A percentile compares a stretch with the other conserved stretches of the same genome.
Evolutionary conservation across 352 stramenopile genomes (phyloP).

Genomic region (Globisporangium apiculatum): DNA sequence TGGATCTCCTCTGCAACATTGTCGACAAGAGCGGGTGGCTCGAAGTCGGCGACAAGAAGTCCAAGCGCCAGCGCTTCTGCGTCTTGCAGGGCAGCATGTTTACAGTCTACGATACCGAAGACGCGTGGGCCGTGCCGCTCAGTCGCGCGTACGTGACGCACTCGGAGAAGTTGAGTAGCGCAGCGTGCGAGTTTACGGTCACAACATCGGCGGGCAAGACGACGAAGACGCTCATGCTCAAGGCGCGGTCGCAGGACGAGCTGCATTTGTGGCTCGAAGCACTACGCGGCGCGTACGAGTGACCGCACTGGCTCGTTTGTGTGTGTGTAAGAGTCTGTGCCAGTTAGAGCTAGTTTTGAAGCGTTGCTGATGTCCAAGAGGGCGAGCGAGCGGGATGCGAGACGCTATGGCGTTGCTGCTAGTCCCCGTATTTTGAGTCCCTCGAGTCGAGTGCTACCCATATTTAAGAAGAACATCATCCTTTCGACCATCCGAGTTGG

Average conservation of each 20-base stretch:
- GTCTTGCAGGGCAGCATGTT: conserved; percentile 80
- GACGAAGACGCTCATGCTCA: conserved; percentile 63
- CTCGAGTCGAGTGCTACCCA: background rate
- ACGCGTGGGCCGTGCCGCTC: conserved; percentile 71
- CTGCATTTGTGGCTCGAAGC: conserved; percentile 74
- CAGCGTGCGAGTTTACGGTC: conserved; percentile 55
- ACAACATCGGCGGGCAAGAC: conserved; percentile 60
- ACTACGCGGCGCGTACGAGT: conserved; percentile 45
- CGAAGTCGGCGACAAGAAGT: conserved; percentile 71
- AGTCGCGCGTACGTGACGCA: conserved; percentile 69
- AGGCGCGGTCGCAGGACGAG: conserved; percentile 60
- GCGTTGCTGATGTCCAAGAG: too few species aligned
- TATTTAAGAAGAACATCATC: background rate
- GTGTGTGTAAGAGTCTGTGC: background rate
- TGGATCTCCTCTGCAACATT: conserved; percentile 64
- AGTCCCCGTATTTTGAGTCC: background rate
- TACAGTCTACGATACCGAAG: conserved; percentile 75
- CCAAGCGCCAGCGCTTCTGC: conserved; percentile 63
- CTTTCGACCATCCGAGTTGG: background rate
- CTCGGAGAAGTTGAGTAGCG: conserved; percentile 52
- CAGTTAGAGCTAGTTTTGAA: conserved; percentile 15
- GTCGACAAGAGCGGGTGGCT: conserved; percentile 79
- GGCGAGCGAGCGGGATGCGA: too few species aligned
- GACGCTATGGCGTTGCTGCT: background rate
- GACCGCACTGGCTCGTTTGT: background rate